phyloP scores from a whole-genome alignment of 176 grass and related monocot species.

The Oryza australiensis region DNA sequence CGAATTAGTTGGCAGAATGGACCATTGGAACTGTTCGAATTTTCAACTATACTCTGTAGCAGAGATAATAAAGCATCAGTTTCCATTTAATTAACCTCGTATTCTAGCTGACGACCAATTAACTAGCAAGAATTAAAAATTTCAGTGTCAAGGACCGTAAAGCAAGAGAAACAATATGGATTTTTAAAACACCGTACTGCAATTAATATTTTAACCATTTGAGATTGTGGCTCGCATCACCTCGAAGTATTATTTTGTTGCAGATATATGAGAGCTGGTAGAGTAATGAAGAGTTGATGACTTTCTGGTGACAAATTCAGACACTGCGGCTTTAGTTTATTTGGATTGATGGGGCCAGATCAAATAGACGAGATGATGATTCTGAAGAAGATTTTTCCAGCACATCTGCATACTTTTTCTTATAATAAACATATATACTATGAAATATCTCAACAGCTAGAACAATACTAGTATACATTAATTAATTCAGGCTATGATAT shows the following conservation, averaged over 20 bases:
- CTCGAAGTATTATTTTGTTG: slow-evolving; percentile 14
- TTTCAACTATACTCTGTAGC: background rate
- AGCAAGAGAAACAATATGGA: background rate
- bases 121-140: background rate
- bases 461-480: too few relatives aligned
- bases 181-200: slow-evolving; percentile 2
- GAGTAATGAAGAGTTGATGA: slow-evolving; percentile 25
- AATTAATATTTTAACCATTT: slow-evolving; percentile 42
- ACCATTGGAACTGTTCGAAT: background rate
- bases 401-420: background rate
- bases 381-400: background rate
- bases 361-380: background rate
- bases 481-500: background rate
- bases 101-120: background rate
- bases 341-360: slow-evolving; percentile 14
- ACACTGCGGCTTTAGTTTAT: slow-evolving; percentile 35
- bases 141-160: background rate
- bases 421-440: background rate
- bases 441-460: background rate
- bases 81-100: background rate
- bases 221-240: slow-evolving; percentile 36
- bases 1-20: background rate
- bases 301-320: slow-evolving; percentile 23
- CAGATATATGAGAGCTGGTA: background rate
- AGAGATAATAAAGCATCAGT: background rate